These are phyloP conservation scores for Aspergillus quadrilineatus DNA, from an alignment of 2,329 filamentous ascomycete genomes.

Conservation along the genomic window DNA sequence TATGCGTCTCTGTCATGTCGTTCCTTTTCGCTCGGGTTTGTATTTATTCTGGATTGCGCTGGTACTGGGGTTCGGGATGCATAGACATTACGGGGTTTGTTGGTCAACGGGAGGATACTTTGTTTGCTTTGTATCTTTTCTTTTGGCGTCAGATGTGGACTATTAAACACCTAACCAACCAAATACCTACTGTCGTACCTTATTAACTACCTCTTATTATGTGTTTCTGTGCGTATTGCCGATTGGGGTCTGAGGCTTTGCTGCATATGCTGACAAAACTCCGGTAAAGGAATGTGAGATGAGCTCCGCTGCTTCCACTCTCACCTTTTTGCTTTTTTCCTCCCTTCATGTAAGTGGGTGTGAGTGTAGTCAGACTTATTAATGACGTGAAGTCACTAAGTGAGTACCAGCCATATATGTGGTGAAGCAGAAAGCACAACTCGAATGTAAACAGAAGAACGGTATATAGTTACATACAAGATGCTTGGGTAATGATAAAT, in stretches of 20 bases:
- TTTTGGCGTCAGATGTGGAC: neutral
- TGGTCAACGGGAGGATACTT: neutral
- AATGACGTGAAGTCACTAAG: no score
- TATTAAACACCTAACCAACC: neutral
- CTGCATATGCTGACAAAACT: no score
- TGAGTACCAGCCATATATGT: no score
- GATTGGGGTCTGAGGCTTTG: no score
- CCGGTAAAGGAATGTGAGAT: no score
- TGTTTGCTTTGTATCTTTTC: neutral
- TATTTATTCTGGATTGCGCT: neutral
- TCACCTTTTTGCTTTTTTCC: no score
- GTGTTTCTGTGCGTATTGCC: no score
- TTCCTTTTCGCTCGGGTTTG: neutral
- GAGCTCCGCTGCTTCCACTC: no score
- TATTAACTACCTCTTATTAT: neutral
- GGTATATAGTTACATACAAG: constrained; percentile 11
- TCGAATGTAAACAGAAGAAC: neutral
- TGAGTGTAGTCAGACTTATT: no score
- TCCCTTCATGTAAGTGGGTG: no score
- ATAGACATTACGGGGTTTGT: neutral
- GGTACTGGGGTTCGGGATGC: neutral
- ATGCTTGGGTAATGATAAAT: constrained; percentile 9
- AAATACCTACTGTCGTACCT: neutral
- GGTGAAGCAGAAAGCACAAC: no score
- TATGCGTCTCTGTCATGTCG: no score